Evolutionary conservation across 2,329 filamentous ascomycete species (phyloP), one percentile per base, ranked within the genome.

Genomic region (Whalleya microplaca): DNA sequence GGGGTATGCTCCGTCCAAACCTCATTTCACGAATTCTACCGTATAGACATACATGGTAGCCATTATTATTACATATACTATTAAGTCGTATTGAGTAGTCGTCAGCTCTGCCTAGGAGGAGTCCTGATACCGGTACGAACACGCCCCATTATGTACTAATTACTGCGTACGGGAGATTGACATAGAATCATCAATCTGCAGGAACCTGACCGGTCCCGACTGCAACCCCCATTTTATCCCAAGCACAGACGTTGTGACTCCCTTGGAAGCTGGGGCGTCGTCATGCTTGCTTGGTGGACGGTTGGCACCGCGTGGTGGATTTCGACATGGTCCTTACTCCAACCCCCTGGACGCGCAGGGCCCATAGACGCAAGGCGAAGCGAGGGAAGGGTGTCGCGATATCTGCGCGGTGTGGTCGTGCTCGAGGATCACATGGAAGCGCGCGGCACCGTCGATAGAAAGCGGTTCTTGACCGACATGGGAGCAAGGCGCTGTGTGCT

Each of bases 1-100:
- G 48, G 56, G 60, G 58, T 61, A 55, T 56, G 57, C 58, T 63
- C 53, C 58, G 57, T 45, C 20, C 10, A 45, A 45, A 3, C 32
- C 32, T 37, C 32, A 37, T 37, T 16, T 37, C 32, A 12, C 32
- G 32, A 37, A 37, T 37, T 37, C 32, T 37, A 16, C 32, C 32
- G 32, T 37, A 37, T 37, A 16, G 32, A 37, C 8, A 3, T 12
- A 16, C 3, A 3, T 14, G 9, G 32, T 12, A 16, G 32, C 14
- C 14, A 37, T 37, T 37, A 37, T 37, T 37, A 37, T 12, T 37
- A 37, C 32, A 3, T 5, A 12, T 37, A 12, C 12, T 37, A 37
- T 37, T 5, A 8, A 5, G 32, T 37, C 32, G 32, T 16, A 37
- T 37, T 37, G 4, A 14, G 32, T 37, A 16, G 32, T 37, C 32